Evolutionary conservation across 768 basidiomycete genomes (phyloP).

Genomic region (Leccinellum luteum): DNA sequence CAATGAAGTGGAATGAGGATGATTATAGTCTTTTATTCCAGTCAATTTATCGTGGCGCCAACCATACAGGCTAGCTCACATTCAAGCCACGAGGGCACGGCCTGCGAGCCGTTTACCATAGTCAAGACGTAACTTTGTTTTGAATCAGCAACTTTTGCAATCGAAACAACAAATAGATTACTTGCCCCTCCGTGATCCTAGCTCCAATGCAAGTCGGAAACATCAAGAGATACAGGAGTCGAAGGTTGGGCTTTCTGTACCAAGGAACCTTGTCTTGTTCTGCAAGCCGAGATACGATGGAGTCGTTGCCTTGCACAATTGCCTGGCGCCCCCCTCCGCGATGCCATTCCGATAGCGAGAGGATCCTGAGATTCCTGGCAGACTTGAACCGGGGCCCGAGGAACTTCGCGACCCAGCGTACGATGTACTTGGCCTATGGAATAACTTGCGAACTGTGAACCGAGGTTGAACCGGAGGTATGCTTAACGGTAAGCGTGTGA

Average conservation of each 20-base stretch:
- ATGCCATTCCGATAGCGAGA: constrained; percentile 3
- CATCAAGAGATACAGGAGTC: constrained; percentile 52
- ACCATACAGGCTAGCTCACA: neutral
- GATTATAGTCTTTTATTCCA: neutral
- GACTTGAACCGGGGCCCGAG: neutral
- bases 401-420: neutral
- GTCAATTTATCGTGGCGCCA: neutral
- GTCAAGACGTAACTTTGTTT: neutral
- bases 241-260: constrained; percentile 61
- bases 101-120: neutral
- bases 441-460: neutral
- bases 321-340: neutral
- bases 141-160: neutral
- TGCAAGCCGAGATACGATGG: constrained; percentile 19
- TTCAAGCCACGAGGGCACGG: neutral
- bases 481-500: neutral
- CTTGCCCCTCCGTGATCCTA: constrained; percentile 20
- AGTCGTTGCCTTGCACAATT: constrained; percentile 1
- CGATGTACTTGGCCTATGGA: neutral
- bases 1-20: neutral
- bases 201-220: constrained; percentile 39
- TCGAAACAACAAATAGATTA: neutral
- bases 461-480: neutral
- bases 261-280: constrained; percentile 53
- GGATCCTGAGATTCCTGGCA: too few species aligned